Evolutionary conservation across 1,284 basidiomycete genomes (phyloP).

Genomic region (Blastosporella zonata): DNA sequence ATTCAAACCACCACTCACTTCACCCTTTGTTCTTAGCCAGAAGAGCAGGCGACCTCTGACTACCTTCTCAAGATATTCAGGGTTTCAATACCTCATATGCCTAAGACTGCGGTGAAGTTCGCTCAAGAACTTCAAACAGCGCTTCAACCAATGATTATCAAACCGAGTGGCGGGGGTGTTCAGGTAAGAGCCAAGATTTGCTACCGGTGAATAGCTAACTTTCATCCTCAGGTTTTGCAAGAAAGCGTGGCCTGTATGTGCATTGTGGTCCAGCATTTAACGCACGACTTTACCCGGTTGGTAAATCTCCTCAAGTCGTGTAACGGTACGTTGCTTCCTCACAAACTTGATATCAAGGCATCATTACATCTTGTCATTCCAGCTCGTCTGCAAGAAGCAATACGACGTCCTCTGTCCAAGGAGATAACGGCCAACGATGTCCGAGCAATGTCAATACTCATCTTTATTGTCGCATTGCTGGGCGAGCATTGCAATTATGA

Average conservation of each 20-base stretch:
- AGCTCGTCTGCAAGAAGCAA: slow-evolving; percentile 60
- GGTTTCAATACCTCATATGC: slow-evolving; percentile 82
- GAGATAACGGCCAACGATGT: slow-evolving; percentile 38
- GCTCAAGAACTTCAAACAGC: slow-evolving; percentile 79
- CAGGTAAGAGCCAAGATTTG: slow-evolving; percentile 40
- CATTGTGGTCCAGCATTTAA: slow-evolving; percentile 78
- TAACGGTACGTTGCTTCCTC: slow-evolving; percentile 58
- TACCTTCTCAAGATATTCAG: slow-evolving; percentile 88
- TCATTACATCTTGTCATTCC: background rate
- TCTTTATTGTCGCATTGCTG: slow-evolving; percentile 81
- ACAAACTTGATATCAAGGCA: background rate
- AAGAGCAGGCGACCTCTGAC: slow-evolving; percentile 81
- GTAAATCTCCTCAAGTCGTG: slow-evolving; percentile 81
- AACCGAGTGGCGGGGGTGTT: slow-evolving; percentile 66
- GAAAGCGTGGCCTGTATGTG: slow-evolving; percentile 93
- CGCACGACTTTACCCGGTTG: slow-evolving; percentile 78
- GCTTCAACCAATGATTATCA: slow-evolving; percentile 85
- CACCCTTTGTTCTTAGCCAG: slow-evolving; percentile 46
- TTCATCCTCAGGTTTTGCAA: slow-evolving; percentile 63
- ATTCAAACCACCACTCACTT: background rate
- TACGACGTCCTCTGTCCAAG: slow-evolving; percentile 34
- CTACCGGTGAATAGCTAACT: background rate
- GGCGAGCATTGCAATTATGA: slow-evolving; percentile 92
- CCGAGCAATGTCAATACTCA: slow-evolving; percentile 50
- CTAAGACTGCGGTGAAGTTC: slow-evolving; percentile 83